Conservation (phyloP, 2,329 filamentous ascomycete genomes). For the Samsoniella hepiali region DNA sequence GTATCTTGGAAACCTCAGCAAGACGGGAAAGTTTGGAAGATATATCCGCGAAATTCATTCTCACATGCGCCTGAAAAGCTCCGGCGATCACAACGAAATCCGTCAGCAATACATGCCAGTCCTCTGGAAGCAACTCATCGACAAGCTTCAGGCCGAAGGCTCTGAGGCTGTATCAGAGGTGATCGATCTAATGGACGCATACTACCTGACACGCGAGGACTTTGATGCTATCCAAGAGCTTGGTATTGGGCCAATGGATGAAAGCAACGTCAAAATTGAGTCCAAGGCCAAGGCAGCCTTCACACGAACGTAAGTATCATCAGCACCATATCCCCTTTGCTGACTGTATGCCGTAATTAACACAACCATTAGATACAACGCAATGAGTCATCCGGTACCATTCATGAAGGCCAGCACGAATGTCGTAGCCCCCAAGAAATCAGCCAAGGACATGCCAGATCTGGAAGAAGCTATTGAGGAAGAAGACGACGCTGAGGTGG, state of each 20-base stretch:
- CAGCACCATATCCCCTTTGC: neutral
- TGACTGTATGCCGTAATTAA: conserved; percentile 8
- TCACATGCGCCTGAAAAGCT: conserved; percentile 89
- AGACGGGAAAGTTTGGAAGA: conserved; percentile 71
- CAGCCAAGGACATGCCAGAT: conserved; percentile 76
- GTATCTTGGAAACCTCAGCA: conserved; percentile 96
- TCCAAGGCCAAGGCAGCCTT: conserved; percentile 84
- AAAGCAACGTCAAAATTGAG: conserved; percentile 73
- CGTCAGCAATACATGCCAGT: conserved; percentile 91
- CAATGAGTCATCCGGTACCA: conserved; percentile 79
- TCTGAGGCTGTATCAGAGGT: conserved; percentile 78
- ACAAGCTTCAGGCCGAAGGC: conserved; percentile 71
- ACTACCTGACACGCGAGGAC: conserved; percentile 91
- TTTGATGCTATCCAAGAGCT: conserved; percentile 91
- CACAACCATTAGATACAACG: conserved; percentile 67
- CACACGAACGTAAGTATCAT: conserved; percentile 71
- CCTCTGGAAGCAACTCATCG: conserved; percentile 77
- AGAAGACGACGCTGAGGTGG: conserved; percentile 69
- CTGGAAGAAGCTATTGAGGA: conserved; percentile 95
- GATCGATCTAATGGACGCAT: conserved; percentile 95
- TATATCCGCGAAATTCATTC: conserved; percentile 92
- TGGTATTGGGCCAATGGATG: conserved; percentile 78
- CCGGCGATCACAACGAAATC: conserved; percentile 88
- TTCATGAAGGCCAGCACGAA: conserved; percentile 87
- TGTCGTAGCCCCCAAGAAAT: conserved; percentile 68